Conservation (phyloP, 2,329 filamentous ascomycete species). For the Epichloe scottii region DNA sequence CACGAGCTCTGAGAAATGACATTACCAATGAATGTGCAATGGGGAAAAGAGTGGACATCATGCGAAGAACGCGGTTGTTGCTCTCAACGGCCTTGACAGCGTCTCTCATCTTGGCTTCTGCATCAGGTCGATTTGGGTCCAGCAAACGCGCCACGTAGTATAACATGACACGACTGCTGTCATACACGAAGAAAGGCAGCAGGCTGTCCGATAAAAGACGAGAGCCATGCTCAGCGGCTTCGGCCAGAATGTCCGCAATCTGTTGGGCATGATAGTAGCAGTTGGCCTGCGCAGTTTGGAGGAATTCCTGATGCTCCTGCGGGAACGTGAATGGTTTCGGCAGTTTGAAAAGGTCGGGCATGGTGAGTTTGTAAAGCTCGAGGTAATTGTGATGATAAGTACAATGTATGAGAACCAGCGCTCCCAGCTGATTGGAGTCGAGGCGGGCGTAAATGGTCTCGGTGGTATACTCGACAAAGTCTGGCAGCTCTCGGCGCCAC, state of each 20-base stretch:
- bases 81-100: conserved; percentile 27
- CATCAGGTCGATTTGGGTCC: conserved; percentile 22
- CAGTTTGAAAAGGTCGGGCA: conserved; percentile 32
- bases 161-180: conserved; percentile 34
- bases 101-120: conserved; percentile 23
- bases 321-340: conserved; percentile 27
- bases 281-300: conserved; percentile 23
- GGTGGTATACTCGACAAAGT: conserved; percentile 29
- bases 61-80: conserved; percentile 23
- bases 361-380: conserved; percentile 32
- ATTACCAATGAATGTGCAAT: conserved; percentile 27
- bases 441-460: conserved; percentile 33
- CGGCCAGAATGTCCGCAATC: conserved; percentile 25
- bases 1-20: not conserved
- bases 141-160: conserved; percentile 33
- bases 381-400: conserved; percentile 34
- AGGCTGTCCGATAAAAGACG: conserved; percentile 30
- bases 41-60: conserved; percentile 26
- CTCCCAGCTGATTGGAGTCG: conserved; percentile 33
- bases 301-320: conserved; percentile 24
- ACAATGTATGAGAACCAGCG: conserved; percentile 31
- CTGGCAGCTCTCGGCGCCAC: conserved; percentile 30
- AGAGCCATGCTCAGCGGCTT: conserved; percentile 27
- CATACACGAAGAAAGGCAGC: conserved; percentile 33
- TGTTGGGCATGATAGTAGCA: conserved; percentile 26